A percentile compares a stretch with the other conserved stretches of the same genome.
Conservation (phyloP, 2,329 filamentous ascomycete genomes). For the Colletotrichum theobromicola region DNA sequence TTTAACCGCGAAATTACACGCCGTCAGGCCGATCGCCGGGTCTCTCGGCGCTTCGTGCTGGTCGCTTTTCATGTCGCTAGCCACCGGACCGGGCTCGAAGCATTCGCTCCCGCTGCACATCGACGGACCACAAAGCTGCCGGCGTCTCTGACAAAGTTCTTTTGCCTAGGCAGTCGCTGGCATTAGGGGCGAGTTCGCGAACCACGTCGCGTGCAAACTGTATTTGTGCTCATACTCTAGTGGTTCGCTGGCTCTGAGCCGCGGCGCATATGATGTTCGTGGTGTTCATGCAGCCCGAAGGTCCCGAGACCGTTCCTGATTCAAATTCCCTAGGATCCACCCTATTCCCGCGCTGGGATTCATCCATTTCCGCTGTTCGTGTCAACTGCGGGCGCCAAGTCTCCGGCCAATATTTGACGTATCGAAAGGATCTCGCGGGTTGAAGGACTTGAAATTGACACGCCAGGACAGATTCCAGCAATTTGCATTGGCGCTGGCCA, state of each 20-base stretch:
- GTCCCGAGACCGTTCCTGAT: constrained; percentile 15
- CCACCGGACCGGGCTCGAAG: background rate
- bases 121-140: background rate
- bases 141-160: background rate
- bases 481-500: background rate
- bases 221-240: background rate
- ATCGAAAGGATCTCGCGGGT: background rate
- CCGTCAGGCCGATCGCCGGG: background rate
- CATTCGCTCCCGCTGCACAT: background rate
- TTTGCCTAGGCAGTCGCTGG: background rate
- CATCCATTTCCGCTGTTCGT: background rate
- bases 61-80: background rate
- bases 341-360: background rate
- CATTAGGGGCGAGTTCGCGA: background rate
- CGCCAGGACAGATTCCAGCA: too few species aligned
- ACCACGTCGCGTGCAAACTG: background rate
- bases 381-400: background rate
- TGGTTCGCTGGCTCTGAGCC: background rate
- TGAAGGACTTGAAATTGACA: background rate
- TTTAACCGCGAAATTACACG: constrained; percentile 1
- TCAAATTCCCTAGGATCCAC: background rate
- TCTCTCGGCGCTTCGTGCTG: constrained; percentile 2
- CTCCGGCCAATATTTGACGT: background rate
- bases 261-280: background rate
- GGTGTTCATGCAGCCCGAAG: constrained; percentile 14